Evolutionary conservation across 306 rosid genomes (phyloP).

Genomic region (Trifolium subterraneum): DNA sequence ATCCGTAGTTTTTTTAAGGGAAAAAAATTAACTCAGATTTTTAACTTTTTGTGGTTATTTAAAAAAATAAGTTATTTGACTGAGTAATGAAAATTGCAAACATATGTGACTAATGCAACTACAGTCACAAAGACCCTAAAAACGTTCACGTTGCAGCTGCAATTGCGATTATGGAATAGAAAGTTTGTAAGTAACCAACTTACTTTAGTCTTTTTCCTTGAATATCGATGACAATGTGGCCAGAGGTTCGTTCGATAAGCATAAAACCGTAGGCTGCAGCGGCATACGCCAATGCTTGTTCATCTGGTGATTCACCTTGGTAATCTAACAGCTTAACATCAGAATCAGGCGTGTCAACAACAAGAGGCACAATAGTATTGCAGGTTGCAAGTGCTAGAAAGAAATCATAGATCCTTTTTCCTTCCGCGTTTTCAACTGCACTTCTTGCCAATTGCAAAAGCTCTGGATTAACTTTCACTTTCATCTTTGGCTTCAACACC

Average conservation of each 20-base stretch:
- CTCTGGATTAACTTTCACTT: conserved; percentile 66
- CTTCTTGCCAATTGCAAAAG: conserved; percentile 64
- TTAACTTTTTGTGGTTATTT: neutral
- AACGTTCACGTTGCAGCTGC: neutral
- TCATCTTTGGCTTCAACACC: conserved; percentile 75
- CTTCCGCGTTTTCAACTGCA: conserved; percentile 51
- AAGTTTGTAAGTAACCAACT: conserved; percentile 35
- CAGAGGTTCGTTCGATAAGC: conserved; percentile 91
- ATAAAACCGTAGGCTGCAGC: conserved; percentile 92
- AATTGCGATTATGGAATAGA: neutral
- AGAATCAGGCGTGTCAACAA: conserved; percentile 73
- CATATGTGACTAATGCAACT: too few relatives aligned
- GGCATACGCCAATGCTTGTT: conserved; percentile 91
- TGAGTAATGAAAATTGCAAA: too few relatives aligned
- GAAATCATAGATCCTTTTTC: conserved; percentile 69
- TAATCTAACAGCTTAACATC: conserved; percentile 78
- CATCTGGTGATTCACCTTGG: conserved; percentile 99
- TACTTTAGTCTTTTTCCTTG: conserved; percentile 81
- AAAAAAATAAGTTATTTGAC: too few relatives aligned
- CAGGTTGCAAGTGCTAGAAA: conserved; percentile 93
- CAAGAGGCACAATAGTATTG: conserved; percentile 94
- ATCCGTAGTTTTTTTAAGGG: neutral
- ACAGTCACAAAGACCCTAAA: neutral
- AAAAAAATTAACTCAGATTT: neutral
- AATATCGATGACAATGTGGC: conserved; percentile 80